These are phyloP conservation scores for Globisporangium iwayamae DNA, from an alignment of 352 stramenopile genomes.

Conservation along the genomic window DNA sequence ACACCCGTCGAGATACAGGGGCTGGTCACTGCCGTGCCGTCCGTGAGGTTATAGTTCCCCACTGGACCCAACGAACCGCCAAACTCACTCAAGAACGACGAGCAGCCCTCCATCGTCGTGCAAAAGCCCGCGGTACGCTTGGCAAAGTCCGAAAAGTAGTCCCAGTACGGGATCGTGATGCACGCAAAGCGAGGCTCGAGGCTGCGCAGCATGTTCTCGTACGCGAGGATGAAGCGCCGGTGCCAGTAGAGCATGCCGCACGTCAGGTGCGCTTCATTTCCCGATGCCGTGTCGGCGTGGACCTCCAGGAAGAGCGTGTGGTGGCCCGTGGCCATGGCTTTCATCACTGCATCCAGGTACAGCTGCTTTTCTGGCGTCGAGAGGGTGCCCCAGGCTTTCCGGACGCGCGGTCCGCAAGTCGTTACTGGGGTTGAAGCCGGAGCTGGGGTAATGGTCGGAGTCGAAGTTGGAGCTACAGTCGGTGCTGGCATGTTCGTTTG, in stretches of 20 bases:
- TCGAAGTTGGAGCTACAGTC: neutral
- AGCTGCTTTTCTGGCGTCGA: conserved; percentile 48
- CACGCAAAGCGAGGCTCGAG: conserved; percentile 55
- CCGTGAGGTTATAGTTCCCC: conserved; percentile 16
- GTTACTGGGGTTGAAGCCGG: neutral
- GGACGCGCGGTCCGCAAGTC: conserved; percentile 42
- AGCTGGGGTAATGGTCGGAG: neutral
- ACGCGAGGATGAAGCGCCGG: conserved; percentile 61
- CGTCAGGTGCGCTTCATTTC: conserved; percentile 38
- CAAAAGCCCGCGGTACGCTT: conserved; percentile 33
- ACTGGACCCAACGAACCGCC: conserved; percentile 34
- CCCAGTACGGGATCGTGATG: conserved; percentile 76
- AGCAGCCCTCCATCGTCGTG: conserved; percentile 47
- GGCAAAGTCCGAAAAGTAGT: conserved; percentile 71
- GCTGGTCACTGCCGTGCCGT: conserved; percentile 17
- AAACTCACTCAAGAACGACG: conserved; percentile 57
- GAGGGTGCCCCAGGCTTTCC: conserved; percentile 43
- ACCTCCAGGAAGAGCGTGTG: conserved; percentile 61
- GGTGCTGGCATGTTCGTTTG: neutral
- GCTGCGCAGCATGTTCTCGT: conserved; percentile 75
- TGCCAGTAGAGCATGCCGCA: conserved; percentile 71
- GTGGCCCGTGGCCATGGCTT: conserved; percentile 45
- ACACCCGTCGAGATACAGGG: conserved; percentile 22
- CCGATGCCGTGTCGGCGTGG: conserved; percentile 34
- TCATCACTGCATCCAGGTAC: conserved; percentile 56